Evolutionary conservation across 805 yeast species (phyloP).

Genomic region (Yarrowia hollandica): DNA sequence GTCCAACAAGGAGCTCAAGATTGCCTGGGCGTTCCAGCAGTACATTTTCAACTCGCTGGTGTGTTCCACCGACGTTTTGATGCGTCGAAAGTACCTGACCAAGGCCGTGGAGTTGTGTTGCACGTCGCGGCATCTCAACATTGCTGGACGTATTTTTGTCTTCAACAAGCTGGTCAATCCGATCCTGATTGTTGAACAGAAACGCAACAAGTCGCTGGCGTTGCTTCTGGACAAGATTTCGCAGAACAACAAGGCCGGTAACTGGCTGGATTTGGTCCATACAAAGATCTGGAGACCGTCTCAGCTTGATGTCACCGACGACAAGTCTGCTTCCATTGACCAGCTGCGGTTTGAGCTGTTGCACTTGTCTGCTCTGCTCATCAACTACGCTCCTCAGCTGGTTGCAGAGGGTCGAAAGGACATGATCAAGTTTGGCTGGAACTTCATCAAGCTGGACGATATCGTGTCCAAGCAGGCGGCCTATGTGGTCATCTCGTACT

Average conservation of each 20-base stretch:
- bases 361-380: conserved; percentile 75
- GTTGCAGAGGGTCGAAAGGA: conserved; percentile 71
- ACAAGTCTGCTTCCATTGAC: conserved; percentile 68
- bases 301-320: conserved; percentile 46
- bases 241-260: conserved; percentile 36
- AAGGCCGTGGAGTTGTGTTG: conserved; percentile 52
- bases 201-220: conserved; percentile 50
- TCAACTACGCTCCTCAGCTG: conserved; percentile 63
- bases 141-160: conserved; percentile 61
- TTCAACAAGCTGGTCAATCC: conserved; percentile 64
- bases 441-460: conserved; percentile 85
- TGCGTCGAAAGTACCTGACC: conserved; percentile 53
- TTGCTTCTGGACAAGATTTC: conserved; percentile 46
- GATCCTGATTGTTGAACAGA: conserved; percentile 62
- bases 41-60: conserved; percentile 61
- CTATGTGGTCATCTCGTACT: conserved; percentile 80
- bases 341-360: conserved; percentile 72
- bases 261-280: conserved; percentile 67
- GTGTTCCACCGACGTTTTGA: conserved; percentile 48
- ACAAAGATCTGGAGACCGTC: conserved; percentile 70
- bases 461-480: conserved; percentile 88
- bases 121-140: conserved; percentile 47
- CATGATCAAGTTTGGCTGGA: conserved; percentile 92
- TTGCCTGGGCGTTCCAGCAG: conserved; percentile 53
- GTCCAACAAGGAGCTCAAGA: conserved; percentile 45